These are phyloP conservation scores for Zoysia matrella DNA, from an alignment of 202 grass and related monocot species.

Conservation along the genomic window DNA sequence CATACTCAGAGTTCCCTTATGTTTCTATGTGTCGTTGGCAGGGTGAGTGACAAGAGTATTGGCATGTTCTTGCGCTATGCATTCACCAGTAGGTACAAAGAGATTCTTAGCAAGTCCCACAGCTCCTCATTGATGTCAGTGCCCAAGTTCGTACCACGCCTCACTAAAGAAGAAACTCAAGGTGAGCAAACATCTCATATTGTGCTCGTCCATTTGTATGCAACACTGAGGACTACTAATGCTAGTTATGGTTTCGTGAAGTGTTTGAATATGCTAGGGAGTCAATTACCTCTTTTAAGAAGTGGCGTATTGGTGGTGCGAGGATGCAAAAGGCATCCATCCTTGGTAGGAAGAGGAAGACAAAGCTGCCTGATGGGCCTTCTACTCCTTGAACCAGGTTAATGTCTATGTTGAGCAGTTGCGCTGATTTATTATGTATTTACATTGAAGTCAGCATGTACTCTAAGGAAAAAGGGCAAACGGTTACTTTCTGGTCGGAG, in stretches of 20 bases:
- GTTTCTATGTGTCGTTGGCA: slow-evolving; percentile 8
- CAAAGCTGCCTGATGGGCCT: slow-evolving; percentile 43
- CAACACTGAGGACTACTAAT: neutral
- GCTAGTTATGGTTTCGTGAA: slow-evolving; percentile 29
- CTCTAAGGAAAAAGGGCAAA: neutral
- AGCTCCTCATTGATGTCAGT: slow-evolving; percentile 53
- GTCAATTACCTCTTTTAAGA: too few species aligned
- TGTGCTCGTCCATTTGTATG: slow-evolving; percentile 3
- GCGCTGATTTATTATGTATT: neutral
- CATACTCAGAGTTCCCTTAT: neutral
- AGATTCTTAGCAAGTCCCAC: slow-evolving; percentile 91
- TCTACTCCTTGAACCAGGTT: slow-evolving; percentile 37
- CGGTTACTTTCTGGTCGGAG: neutral
- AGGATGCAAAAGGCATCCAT: too few species aligned
- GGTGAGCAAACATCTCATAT: slow-evolving; percentile 28
- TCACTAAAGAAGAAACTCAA: slow-evolving; percentile 79
- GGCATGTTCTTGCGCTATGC: slow-evolving; percentile 72
- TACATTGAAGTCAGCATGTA: neutral
- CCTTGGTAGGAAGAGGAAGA: slow-evolving; percentile 76
- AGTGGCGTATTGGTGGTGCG: too few species aligned
- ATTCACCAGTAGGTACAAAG: slow-evolving; percentile 81
- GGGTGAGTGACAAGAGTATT: slow-evolving; percentile 80
- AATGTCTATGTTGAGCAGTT: neutral
- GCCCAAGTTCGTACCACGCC: slow-evolving; percentile 70
- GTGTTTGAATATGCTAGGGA: too few species aligned